These are phyloP conservation scores for sunflower (Helianthus annuus) DNA, from an alignment of 129 eudicot species.

Conservation along the genomic window DNA sequence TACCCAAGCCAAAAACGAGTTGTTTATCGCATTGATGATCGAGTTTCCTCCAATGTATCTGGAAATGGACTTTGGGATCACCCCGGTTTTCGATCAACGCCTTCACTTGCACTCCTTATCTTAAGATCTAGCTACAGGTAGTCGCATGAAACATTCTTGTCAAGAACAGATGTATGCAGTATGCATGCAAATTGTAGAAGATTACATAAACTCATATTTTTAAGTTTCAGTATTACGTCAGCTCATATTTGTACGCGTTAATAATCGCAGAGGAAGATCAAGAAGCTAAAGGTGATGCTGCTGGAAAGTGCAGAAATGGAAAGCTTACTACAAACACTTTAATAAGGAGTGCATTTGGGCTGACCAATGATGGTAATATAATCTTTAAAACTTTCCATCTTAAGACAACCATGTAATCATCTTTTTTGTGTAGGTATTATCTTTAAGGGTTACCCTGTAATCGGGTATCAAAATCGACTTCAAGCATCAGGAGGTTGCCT, in stretches of 20 bases:
- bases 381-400: background rate
- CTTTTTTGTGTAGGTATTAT: constrained; percentile 28
- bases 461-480: constrained; percentile 74
- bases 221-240: background rate
- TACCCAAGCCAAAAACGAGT: constrained; percentile 51
- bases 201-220: background rate
- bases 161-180: background rate
- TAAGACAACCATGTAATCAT: background rate
- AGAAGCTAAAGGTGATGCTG: constrained; percentile 47
- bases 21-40: constrained; percentile 61
- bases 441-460: constrained; percentile 64
- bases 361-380: constrained; percentile 63
- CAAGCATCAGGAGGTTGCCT: constrained; percentile 86
- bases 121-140: constrained; percentile 62
- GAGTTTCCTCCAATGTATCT: constrained; percentile 47
- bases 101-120: constrained; percentile 41
- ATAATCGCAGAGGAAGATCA: constrained; percentile 62
- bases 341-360: constrained; percentile 49
- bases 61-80: constrained; percentile 68
- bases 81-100: constrained; percentile 57
- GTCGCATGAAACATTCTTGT: background rate
- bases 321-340: constrained; percentile 45
- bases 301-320: constrained; percentile 61
- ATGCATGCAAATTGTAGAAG: background rate
- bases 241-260: background rate